Evolutionary conservation across 495 filamentous ascomycete genomes (phyloP), one percentile per base, ranked within the genome.

Genomic region (Hypoxylon perforatum): DNA sequence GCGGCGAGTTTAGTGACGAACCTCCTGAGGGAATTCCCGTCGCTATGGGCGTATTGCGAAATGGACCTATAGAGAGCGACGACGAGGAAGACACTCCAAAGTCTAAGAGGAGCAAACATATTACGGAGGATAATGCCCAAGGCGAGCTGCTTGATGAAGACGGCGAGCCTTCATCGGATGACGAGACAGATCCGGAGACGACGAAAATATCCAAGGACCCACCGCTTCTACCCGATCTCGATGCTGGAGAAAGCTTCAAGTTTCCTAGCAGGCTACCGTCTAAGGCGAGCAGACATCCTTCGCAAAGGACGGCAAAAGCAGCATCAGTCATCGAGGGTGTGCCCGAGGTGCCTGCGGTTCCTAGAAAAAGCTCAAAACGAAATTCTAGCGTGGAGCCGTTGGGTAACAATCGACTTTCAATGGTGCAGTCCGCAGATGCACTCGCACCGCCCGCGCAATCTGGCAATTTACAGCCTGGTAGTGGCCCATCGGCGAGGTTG

Each of bases 201-300:
- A 72, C 61, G 51, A 76, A 76, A 55, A 70, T 86, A 17, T 78
- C 81, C 41, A 79, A 83, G 48, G 73, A 86, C 1, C 81, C 86
- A 14, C 88, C 88, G 4, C 76, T 80, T 2, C 77, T 93, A 21
- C 88, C 88, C 3, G 79, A 80, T 4, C 80, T 92, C 46, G 86
- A 91, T 60, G 78, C 85, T 25, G 86, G 83, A 18, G 86, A 84
- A 57, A 84, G 78, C 45, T 89, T 91, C 61, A 85, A 86, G 70
- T 72, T 90, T 11, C 86, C 88, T n/a, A 90, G 85, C 66, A 84
- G 88, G 35, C 77, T 87, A 25, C 83, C 82, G 15, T 89, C 88
- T 3, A 86, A 85, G 68, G 85, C 81, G 46, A 87, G 84, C 71
- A 63, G 72, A 18, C 57, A 57, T 30, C 57, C 67, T 9, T 71